Conservation (phyloP, 352 stramenopile genomes). For the Globisporangium sylvaticum region DNA sequence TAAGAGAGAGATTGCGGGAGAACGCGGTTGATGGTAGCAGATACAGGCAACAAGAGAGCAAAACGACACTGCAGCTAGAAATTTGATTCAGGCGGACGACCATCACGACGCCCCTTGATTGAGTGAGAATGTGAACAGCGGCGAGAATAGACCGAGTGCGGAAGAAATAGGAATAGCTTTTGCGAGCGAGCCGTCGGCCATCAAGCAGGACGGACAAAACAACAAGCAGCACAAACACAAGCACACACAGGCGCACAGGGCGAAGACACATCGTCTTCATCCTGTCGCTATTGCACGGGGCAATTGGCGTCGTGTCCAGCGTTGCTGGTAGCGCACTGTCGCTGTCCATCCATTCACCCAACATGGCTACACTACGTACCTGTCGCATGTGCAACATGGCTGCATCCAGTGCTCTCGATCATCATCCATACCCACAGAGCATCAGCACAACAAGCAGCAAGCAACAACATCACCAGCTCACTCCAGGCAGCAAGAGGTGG, state of each 20-base stretch:
- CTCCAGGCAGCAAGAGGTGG: not conserved
- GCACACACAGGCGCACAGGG: not conserved
- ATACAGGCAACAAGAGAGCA: too few relatives aligned
- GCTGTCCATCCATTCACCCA: not conserved
- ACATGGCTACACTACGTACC: constrained; percentile 1
- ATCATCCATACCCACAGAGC: not conserved
- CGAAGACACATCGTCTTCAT: not conserved
- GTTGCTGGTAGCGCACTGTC: not conserved
- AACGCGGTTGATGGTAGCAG: too few relatives aligned
- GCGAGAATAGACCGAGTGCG: not conserved
- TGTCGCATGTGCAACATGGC: not conserved
- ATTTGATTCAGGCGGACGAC: not conserved
- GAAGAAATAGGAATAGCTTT: not conserved
- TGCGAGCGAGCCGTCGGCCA: not conserved
- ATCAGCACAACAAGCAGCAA: too few relatives aligned
- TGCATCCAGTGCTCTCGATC: not conserved
- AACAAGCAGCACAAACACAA: not conserved
- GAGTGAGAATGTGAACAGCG: not conserved
- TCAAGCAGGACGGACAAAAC: not conserved
- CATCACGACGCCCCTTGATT: not conserved
- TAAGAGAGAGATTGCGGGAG: too few relatives aligned
- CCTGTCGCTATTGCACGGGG: not conserved
- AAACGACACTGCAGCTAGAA: too few relatives aligned
- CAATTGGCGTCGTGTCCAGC: not conserved
- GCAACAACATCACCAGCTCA: not conserved